phyloP scores from a whole-genome alignment of 129 eudicot species.

The carrot (Daucus carota) region DNA sequence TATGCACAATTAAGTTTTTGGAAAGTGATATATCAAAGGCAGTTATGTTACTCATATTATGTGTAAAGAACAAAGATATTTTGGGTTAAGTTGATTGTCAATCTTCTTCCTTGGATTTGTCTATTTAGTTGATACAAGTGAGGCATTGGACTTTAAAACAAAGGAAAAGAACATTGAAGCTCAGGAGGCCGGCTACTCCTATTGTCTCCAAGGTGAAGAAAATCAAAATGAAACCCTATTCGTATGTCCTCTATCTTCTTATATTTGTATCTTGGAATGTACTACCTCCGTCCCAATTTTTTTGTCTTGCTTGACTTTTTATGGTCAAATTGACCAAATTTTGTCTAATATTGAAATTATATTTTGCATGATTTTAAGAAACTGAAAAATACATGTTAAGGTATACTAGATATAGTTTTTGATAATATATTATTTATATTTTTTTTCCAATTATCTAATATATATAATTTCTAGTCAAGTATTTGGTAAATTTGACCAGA shows the following conservation, averaged over 20 bases:
- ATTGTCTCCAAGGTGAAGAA: slow-evolving; percentile 67
- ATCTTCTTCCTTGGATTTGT: neutral
- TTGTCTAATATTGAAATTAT: too few relatives aligned
- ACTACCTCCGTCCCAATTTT: too few relatives aligned
- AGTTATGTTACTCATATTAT: neutral
- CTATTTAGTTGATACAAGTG: slow-evolving; percentile 65
- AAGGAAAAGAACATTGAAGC: slow-evolving; percentile 77
- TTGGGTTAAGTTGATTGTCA: neutral
- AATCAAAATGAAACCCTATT: slow-evolving; percentile 67
- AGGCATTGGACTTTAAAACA: slow-evolving; percentile 75
- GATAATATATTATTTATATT: too few relatives aligned
- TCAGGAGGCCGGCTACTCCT: slow-evolving; percentile 62
- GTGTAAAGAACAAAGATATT: neutral
- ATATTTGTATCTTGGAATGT: neutral
- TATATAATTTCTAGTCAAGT: too few relatives aligned
- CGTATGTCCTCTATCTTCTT: slow-evolving; percentile 46
- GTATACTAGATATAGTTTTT: too few relatives aligned
- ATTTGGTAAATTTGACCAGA: too few relatives aligned
- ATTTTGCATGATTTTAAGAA: too few relatives aligned
- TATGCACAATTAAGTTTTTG: neutral
- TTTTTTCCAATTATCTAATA: too few relatives aligned
- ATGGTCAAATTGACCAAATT: too few relatives aligned
- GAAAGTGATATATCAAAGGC: neutral
- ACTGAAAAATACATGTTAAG: too few relatives aligned
- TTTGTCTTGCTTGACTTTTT: too few relatives aligned